Percentiles rank a stretch among this genome's conserved stretches.
These are phyloP conservation scores for Talaromyces sp. DNA, from an alignment of 2,329 filamentous ascomycete genomes.

Conservation along the genomic window DNA sequence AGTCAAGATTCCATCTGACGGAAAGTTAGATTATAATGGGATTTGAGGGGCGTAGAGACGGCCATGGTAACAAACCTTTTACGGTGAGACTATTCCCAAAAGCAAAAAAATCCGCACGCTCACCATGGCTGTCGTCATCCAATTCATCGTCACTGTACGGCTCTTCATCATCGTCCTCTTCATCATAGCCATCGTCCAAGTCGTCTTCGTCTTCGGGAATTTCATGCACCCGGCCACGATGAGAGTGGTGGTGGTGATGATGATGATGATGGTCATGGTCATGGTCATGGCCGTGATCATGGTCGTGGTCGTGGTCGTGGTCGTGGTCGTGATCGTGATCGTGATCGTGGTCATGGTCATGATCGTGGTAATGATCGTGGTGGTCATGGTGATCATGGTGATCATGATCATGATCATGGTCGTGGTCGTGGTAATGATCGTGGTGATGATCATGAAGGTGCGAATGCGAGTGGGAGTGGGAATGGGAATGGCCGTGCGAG, in stretches of 20 bases:
- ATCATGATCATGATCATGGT: not conserved
- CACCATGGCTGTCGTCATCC: conserved; percentile 62
- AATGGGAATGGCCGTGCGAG: conserved; percentile 7
- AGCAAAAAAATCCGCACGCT: conserved; percentile 80
- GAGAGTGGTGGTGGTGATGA: conserved; percentile 44
- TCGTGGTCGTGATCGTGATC: conserved; percentile 52
- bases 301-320: conserved; percentile 46
- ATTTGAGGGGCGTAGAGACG: conserved; percentile 31
- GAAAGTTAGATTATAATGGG: conserved; percentile 8
- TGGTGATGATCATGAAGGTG: conserved; percentile 9
- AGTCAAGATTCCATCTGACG: conserved; percentile 84
- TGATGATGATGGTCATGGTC: conserved; percentile 54
- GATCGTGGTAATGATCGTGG: not conserved
- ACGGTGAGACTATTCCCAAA: conserved; percentile 97
- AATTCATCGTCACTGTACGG: conserved; percentile 62
- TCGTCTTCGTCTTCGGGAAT: conserved; percentile 50
- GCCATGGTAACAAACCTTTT: conserved; percentile 59
- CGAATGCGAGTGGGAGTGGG: conserved; percentile 6
- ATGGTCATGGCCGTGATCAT: conserved; percentile 49
- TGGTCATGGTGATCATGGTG: not conserved
- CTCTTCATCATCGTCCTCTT: conserved; percentile 65
- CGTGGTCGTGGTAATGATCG: not conserved
- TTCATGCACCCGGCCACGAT: conserved; percentile 66
- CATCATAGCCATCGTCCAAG: conserved; percentile 51
- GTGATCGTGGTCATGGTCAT: not conserved